phyloP scores from a whole-genome alignment of 768 basidiomycete genomes.

The Boletus eberwhitei region DNA sequence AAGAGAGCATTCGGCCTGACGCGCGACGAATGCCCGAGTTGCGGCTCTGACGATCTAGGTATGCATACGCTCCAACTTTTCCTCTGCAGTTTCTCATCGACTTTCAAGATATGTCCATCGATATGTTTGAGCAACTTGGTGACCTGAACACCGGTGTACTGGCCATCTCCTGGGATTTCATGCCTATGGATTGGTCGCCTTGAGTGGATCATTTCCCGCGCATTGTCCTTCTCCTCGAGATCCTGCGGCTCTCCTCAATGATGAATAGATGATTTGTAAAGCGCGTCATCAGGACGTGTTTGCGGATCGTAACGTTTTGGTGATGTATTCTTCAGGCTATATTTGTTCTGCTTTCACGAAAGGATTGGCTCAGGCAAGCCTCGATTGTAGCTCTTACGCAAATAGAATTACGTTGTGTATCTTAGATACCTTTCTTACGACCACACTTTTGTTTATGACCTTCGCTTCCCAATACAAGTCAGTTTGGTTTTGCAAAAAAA shows the following conservation, averaged over 20 bases:
- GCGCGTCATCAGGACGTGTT: slow-evolving; percentile 20
- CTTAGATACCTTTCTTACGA: slow-evolving; percentile 15
- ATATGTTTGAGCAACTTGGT: slow-evolving; percentile 53
- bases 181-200: slow-evolving; percentile 41
- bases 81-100: slow-evolving; percentile 3
- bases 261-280: slow-evolving; percentile 4
- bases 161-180: slow-evolving; percentile 59
- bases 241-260: slow-evolving; percentile 5
- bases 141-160: slow-evolving; percentile 48
- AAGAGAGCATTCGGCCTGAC: slow-evolving; percentile 46
- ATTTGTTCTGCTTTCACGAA: slow-evolving; percentile 11
- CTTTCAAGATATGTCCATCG: slow-evolving; percentile 60
- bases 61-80: slow-evolving; percentile 16
- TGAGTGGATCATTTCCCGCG: slow-evolving; percentile 20
- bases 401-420: slow-evolving; percentile 23
- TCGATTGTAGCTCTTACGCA: slow-evolving; percentile 11
- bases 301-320: slow-evolving; percentile 9
- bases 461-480: slow-evolving; percentile 1
- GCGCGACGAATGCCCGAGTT: slow-evolving; percentile 59
- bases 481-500: background rate
- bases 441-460: background rate
- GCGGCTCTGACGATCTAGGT: slow-evolving; percentile 56
- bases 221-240: background rate
- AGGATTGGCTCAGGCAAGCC: slow-evolving; percentile 21
- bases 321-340: slow-evolving; percentile 22